Conservation (phyloP, 1,284 basidiomycete genomes). For the Pseudozyma hubeiensis region DNA sequence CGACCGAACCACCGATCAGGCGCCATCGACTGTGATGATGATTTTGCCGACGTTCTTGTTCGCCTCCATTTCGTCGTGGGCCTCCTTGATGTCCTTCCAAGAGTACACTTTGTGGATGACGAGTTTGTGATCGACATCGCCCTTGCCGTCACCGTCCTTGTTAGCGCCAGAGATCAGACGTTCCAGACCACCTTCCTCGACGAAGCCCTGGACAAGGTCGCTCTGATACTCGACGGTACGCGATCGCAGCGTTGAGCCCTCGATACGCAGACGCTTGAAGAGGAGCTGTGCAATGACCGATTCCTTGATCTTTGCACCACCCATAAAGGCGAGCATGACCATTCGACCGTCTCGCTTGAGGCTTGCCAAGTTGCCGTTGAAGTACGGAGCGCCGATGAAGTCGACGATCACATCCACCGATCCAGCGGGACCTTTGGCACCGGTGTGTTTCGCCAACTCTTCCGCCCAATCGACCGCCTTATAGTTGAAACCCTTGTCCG, state of each 20-base stretch:
- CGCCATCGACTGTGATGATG: slow-evolving; percentile 45
- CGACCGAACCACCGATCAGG: background rate
- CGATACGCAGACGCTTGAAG: slow-evolving; percentile 86
- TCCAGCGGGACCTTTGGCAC: slow-evolving; percentile 39
- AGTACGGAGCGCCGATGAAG: slow-evolving; percentile 86
- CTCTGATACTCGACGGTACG: slow-evolving; percentile 83
- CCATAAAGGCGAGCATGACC: slow-evolving; percentile 77
- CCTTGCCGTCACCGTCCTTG: slow-evolving; percentile 7
- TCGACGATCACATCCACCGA: slow-evolving; percentile 86
- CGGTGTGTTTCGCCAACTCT: slow-evolving; percentile 70
- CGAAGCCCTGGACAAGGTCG: slow-evolving; percentile 78
- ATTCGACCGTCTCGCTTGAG: slow-evolving; percentile 83
- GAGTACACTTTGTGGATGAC: slow-evolving; percentile 75
- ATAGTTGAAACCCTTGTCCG: slow-evolving; percentile 84
- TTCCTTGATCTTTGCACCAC: slow-evolving; percentile 77
- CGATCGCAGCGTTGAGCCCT: slow-evolving; percentile 87
- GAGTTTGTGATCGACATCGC: slow-evolving; percentile 36
- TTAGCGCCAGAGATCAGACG: slow-evolving; percentile 29
- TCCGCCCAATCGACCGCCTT: slow-evolving; percentile 82
- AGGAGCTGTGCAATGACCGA: slow-evolving; percentile 78
- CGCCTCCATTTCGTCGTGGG: slow-evolving; percentile 86
- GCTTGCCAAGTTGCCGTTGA: slow-evolving; percentile 81
- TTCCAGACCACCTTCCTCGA: slow-evolving; percentile 46
- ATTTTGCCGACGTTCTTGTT: slow-evolving; percentile 78
- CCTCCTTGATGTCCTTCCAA: slow-evolving; percentile 84